Evolutionary conservation across 352 stramenopile genomes (phyloP).

Genomic region (Phytopythium delawarense): DNA sequence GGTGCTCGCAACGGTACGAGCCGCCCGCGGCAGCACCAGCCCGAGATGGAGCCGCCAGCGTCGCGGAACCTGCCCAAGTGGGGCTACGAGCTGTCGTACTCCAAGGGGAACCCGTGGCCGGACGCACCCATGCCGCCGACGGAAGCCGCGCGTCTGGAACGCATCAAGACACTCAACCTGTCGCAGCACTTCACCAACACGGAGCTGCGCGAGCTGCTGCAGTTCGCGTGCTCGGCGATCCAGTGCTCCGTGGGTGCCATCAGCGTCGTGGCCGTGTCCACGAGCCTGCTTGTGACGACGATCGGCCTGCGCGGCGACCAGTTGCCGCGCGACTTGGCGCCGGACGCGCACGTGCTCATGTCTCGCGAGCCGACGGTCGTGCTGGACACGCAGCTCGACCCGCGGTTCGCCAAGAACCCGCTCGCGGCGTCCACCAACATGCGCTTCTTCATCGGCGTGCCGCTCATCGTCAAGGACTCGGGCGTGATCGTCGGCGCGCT

Average conservation of each 20-base stretch:
- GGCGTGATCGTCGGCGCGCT: conserved; percentile 68
- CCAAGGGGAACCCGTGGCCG: conserved; percentile 72
- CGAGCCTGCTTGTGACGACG: conserved; percentile 72
- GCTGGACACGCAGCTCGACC: conserved; percentile 70
- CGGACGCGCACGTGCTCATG: conserved; percentile 79
- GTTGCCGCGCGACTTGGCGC: conserved; percentile 66
- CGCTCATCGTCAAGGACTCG: conserved; percentile 59
- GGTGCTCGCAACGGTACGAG: conserved; percentile 4
- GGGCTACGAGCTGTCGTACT: conserved; percentile 66
- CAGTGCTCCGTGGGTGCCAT: conserved; percentile 69
- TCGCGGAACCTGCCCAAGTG: conserved; percentile 16
- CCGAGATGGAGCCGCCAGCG: conserved; percentile 3
- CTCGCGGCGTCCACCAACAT: conserved; percentile 66
- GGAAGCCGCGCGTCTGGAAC: conserved; percentile 49
- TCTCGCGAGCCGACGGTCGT: conserved; percentile 63
- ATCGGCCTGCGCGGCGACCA: conserved; percentile 74
- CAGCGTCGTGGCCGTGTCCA: conserved; percentile 63
- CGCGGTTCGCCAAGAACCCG: conserved; percentile 75
- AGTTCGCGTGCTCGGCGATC: conserved; percentile 64
- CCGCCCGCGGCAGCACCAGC: conserved; percentile 1
- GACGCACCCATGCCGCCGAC: conserved; percentile 55
- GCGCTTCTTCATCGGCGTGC: conserved; percentile 75
- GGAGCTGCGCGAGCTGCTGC: conserved; percentile 64
- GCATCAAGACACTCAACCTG: conserved; percentile 67
- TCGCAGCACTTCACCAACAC: conserved; percentile 76